phyloP scores from a whole-genome alignment of 1,139 yeast species.

The Geotrichum citri-aurantii region DNA sequence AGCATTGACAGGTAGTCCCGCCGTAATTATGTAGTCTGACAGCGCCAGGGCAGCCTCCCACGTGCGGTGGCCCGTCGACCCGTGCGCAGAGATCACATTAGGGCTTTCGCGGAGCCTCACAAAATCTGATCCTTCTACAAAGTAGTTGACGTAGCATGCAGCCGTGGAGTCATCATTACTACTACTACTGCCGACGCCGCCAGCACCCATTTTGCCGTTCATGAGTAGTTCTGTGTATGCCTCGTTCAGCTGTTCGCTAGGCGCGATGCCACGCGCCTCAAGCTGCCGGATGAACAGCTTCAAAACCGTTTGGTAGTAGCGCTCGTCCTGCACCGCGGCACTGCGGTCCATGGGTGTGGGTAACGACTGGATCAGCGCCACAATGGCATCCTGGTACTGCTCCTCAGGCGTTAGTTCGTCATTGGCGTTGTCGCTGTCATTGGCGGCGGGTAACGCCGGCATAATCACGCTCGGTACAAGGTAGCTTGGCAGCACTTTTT shows the following conservation, averaged over 20 bases:
- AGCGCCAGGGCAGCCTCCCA: conserved; percentile 91
- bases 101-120: conserved; percentile 46
- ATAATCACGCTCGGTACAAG: background rate
- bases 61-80: conserved; percentile 84
- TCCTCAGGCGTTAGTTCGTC: background rate
- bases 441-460: background rate
- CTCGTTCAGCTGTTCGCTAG: conserved; percentile 9
- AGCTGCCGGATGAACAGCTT: conserved; percentile 13
- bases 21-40: conserved; percentile 41
- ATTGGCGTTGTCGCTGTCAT: background rate
- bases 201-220: background rate
- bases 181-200: background rate
- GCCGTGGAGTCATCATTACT: background rate
- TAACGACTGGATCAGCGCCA: background rate
- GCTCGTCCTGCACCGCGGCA: background rate
- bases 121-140: background rate
- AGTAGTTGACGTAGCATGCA: conserved; percentile 2
- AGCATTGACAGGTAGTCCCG: background rate
- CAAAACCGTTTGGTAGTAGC: conserved; percentile 10
- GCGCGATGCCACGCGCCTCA: background rate
- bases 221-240: conserved; percentile 10
- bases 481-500: conserved; percentile 7
- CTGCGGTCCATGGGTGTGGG: background rate
- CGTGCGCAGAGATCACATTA: conserved; percentile 57
- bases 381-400: background rate